Evolutionary conservation across 176 grass and related monocot genomes (phyloP), one percentile per base, ranked within the genome.

Genomic region (Triticum timopheevii): DNA sequence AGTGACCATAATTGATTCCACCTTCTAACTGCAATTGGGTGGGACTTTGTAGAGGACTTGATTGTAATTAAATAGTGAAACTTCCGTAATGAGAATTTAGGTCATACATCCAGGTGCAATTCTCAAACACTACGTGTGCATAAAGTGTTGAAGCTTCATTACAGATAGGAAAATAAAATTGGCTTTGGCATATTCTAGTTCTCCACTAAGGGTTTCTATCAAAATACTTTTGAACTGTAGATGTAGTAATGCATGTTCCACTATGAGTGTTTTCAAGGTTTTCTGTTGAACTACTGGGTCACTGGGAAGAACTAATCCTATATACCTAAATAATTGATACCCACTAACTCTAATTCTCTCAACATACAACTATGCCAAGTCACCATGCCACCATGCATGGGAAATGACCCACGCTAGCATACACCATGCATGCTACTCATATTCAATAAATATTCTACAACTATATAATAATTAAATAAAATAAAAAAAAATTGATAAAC

Each of bases 161-260:
- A 36, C 4, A 40, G 78, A 65, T 30, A 20, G 15, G n/a, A 80
- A 40, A 31, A 76, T 52, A 56, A 80, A 80, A 80, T 8, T 45
- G 4, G 15, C 23, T 45, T 80, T 25, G 8, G 36, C 78, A 30
- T 65, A 80, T 44, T 80, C 9, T 50, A 75, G 42, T 50, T 65
- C 36, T 64, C 61, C 44, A 65, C 61, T 25, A 44, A 80, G 35
- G 77, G 35, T 64, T 80, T 80, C 33, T 64, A 44, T 63, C 7
- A 4, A 64, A 40, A 17, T 19, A 42, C 33, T 65, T 17, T 42
- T 78, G 58, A 63, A 38, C 16, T 63, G n/a, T 42, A 79, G 31
- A 38, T 78, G 31, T 78, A 61, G n/a, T 44, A 80, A 80, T 80
- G 78, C 78, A 44, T 80, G 38, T 65, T 62, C 78, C 28, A 80